Conservation (phyloP, 257 asterid species). For the Fraxinus anomala region DNA sequence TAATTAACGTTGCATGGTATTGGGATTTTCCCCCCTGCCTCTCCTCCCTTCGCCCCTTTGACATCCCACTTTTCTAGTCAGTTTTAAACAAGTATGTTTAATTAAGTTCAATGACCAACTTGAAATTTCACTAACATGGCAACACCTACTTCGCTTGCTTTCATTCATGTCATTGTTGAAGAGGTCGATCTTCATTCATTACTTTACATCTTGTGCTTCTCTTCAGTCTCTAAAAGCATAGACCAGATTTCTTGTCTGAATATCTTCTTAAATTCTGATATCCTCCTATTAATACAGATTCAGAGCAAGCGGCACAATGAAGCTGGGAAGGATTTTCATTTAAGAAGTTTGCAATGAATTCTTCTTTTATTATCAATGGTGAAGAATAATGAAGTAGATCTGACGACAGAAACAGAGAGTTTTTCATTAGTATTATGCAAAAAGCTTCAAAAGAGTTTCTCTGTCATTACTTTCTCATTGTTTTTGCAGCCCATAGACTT, state of each 20-base stretch:
- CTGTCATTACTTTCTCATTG: conserved; percentile 29
- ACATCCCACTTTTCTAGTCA: neutral
- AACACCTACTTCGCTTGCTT: neutral
- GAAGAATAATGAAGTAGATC: conserved; percentile 13
- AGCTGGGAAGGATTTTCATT: conserved; percentile 13
- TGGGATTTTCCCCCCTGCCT: neutral
- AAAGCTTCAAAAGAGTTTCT: conserved; percentile 24
- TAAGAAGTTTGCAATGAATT: conserved; percentile 13
- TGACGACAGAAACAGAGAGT: conserved; percentile 4
- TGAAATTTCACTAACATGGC: neutral
- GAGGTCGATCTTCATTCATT: neutral
- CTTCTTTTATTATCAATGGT: conserved; percentile 1
- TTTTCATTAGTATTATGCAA: conserved; percentile 17
- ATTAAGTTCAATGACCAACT: neutral
- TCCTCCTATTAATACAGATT: conserved; percentile 32
- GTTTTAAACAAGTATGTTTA: neutral
- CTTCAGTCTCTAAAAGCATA: neutral
- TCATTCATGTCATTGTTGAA: neutral
- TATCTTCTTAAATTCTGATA: neutral
- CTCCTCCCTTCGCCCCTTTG: neutral
- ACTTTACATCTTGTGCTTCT: neutral
- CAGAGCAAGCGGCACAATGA: conserved; percentile 15
- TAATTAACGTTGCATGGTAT: neutral
- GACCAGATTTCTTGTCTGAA: neutral
- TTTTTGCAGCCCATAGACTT: conserved; percentile 34